A percentile compares a stretch with the other conserved stretches of the same genome.
phyloP scores from a whole-genome alignment of 371 early-diverging fungal genomes.

The Mortierella sp. region DNA sequence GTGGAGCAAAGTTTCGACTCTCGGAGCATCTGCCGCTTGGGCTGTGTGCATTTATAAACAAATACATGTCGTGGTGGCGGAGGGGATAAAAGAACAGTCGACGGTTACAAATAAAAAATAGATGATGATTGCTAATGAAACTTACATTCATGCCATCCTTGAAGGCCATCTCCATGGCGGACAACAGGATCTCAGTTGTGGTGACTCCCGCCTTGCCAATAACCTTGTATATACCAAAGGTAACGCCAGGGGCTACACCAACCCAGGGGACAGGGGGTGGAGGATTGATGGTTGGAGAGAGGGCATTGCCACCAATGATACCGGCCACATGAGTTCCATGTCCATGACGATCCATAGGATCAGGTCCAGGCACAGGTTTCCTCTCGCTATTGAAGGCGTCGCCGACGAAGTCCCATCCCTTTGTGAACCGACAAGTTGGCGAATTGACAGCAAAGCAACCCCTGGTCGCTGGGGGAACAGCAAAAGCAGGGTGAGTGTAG shows the following conservation, averaged over 20 bases:
- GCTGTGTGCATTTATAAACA: neutral
- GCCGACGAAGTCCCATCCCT: conserved; percentile 65
- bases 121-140: neutral
- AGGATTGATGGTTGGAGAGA: conserved; percentile 20
- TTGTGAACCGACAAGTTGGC: conserved; percentile 50
- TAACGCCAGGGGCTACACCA: conserved; percentile 75
- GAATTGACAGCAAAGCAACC: conserved; percentile 60
- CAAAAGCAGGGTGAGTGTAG: conserved; percentile 67
- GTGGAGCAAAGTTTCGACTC: neutral
- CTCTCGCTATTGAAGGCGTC: conserved; percentile 28
- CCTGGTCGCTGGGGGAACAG: conserved; percentile 21
- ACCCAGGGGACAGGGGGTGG: conserved; percentile 54
- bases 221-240: conserved; percentile 71
- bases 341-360: conserved; percentile 64
- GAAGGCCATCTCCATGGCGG: conserved; percentile 72
- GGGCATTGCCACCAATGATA: conserved; percentile 68
- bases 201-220: conserved; percentile 75
- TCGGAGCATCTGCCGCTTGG: neutral
- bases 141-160: conserved; percentile 72
- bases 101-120: neutral
- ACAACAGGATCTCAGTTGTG: conserved; percentile 72
- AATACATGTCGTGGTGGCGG: neutral
- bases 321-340: conserved; percentile 74
- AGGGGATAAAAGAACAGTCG: neutral
- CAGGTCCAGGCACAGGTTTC: conserved; percentile 59